Evolutionary conservation across 345 rosid species (phyloP), one percentile per base, ranked within the genome.

Genomic region (Melaleuca alternifolia): DNA sequence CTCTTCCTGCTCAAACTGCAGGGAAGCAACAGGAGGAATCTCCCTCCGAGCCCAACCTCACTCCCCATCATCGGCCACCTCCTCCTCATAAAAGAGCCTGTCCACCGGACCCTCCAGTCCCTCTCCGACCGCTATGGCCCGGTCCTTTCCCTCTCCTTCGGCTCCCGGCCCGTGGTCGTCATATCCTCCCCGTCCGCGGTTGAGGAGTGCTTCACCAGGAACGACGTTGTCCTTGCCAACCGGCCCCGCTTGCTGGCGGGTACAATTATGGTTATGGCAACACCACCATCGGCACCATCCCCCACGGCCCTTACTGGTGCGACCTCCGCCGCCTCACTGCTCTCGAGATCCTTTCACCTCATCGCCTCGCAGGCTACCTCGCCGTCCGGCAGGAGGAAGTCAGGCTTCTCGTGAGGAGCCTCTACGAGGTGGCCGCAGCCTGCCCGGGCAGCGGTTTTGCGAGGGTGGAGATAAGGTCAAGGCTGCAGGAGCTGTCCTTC

Each of bases 41-140:
- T 89, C 83, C 93, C 93, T 50, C 95, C 93, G 54, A 86, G 85
- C 37, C 93, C 93, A 28, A 89, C 89, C 1, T 84, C 90, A 11
- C 88, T 93, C 13, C 95, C 93, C n/a, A 85, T 91, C 11, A 85
- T 93, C 4, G 93, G 93, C 65, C 93, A 92, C 84, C 93, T 93
- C 85, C 46, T 87, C 90, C 93, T 92, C 50, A 86, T 92, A 30
- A 90, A 88, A 54, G 87, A 88, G 54, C 95, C 93, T 13, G 59
- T 92, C 59, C 85, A 89, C 89, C 85, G 86, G 13, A 85, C 92
- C 15, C 88, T 93, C 2, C 54, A 89, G 3, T 9, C 44, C 24
- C 65, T 92, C 52, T 87, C 91, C 21, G 28, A n/a, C 21, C 86
- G 87, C 48, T n/a, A 88, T 16, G 95, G 93, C 21, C 92, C 91